phyloP scores from a whole-genome alignment of 169 alveolate genomes.

The Plasmodium knowlesi region DNA sequence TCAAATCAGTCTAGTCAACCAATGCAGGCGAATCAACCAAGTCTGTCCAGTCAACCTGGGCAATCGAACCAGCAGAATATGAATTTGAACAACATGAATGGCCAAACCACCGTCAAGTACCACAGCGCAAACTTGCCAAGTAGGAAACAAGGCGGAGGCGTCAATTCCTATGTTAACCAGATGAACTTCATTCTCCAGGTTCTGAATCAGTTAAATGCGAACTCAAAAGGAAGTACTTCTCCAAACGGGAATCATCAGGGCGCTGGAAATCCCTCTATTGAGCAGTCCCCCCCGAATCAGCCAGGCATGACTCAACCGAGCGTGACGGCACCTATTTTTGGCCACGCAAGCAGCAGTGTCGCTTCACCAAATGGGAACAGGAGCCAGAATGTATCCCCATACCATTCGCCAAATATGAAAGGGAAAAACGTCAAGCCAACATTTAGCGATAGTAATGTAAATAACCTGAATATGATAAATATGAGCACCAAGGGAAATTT shows the following conservation, averaged over 20 bases:
- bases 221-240: background rate
- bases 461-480: constrained; percentile 8
- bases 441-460: constrained; percentile 29
- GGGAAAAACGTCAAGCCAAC: background rate
- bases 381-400: constrained; percentile 15
- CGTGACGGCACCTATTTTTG: constrained; percentile 7
- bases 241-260: background rate
- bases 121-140: constrained; percentile 11
- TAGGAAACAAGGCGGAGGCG: constrained; percentile 16
- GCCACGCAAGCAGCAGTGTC: constrained; percentile 8
- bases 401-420: constrained; percentile 28
- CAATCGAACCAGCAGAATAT: constrained; percentile 22
- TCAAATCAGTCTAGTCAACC: background rate
- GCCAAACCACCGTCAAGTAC: background rate
- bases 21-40: background rate
- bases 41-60: too few species aligned
- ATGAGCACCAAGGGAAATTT: constrained; percentile 21
- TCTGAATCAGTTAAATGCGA: constrained; percentile 19
- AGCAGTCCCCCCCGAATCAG: constrained; percentile 3
- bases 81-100: constrained; percentile 11
- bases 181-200: constrained; percentile 67
- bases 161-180: constrained; percentile 34
- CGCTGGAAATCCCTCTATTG: background rate
- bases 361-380: constrained; percentile 1
- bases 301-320: background rate